Evolutionary conservation across 352 stramenopile genomes (phyloP), one percentile per base, ranked within the genome.

Genomic region (Hyaloperonospora brassicae): DNA sequence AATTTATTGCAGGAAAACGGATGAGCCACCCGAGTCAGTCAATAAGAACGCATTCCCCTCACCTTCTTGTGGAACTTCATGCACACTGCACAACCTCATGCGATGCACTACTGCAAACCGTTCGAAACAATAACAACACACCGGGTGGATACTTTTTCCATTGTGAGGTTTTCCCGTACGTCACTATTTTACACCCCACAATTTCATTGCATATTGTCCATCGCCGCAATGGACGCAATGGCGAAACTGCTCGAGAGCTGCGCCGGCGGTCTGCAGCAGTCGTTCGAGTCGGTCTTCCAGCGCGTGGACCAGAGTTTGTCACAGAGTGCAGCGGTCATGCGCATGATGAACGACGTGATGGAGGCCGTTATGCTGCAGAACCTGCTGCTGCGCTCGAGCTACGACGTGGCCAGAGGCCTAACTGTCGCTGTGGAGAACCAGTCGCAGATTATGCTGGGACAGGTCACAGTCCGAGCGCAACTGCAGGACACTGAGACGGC

Each of bases 261-360:
- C 44, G 73, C 77, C 2, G 74, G 70, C 22, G 76, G 73, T 1
- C 59, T 90, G 47, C 77, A 87, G 62, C 67, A 84, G 59, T 90
- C 79, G 44, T 88, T 90, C 51, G 76, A 70, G 41, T 71, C 65
- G 8, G 77, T 87, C 10, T 84, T 87, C 34, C 70, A 87, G 49
- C 76, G 77, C 39, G 72, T 90, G 42, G 77, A 71, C 10, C 55
- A 86, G 53, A 88, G 77, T 31, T 66, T 90, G 24, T 64, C 62
- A 34, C 77, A 87, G 53, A 90, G 77, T 25, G 70, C 66, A 41
- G 65, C 85, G 50, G 67, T 87, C 57, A 88, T 90, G 79, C 72
- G 71, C 41, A 86, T 90, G 73, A 90, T 90, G 79, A 90, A 90
- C 60, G 66, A 73, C 14, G 79, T 88, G 60, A 88, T 90, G 79